These are phyloP conservation scores for Smallanthus sonchifolius DNA, from an alignment of 129 eudicot genomes.

Conservation along the genomic window DNA sequence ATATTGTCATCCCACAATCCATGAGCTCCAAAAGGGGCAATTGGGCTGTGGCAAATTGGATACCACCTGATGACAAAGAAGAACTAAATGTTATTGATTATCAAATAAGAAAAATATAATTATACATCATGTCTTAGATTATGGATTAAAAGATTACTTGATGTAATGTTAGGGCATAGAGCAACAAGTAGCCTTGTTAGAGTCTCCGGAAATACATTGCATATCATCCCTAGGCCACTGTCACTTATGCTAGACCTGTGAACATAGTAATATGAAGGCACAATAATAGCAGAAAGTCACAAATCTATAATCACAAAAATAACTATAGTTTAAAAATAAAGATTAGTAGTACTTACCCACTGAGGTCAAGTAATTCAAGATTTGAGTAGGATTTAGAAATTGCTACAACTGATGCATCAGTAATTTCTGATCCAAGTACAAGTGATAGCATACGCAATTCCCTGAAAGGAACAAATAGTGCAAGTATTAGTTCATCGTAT, in stretches of 20 bases:
- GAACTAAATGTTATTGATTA: background rate
- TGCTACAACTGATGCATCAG: conserved; percentile 98
- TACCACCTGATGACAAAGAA: conserved; percentile 56
- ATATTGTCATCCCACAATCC: conserved; percentile 97
- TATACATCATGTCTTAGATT: background rate
- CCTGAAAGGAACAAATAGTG: conserved; percentile 38
- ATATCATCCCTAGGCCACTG: conserved; percentile 94
- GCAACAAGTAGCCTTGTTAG: conserved; percentile 80
- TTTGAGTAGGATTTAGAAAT: conserved; percentile 73
- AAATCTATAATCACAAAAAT: background rate
- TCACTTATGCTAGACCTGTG: conserved; percentile 94
- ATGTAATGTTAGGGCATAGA: conserved; percentile 87
- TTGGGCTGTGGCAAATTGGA: conserved; percentile 97
- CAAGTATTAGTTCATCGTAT: background rate
- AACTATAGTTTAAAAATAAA: background rate
- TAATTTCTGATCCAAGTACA: conserved; percentile 80
- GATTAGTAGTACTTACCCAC: conserved; percentile 57
- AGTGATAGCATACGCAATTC: conserved; percentile 86
- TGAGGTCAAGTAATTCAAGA: conserved; percentile 87
- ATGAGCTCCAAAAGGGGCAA: conserved; percentile 84
- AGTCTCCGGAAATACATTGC: conserved; percentile 80
- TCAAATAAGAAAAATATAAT: background rate
- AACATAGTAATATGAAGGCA: conserved; percentile 6
- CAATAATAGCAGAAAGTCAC: background rate
- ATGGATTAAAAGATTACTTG: conserved; percentile 51